Percentiles rank a stretch among this genome's conserved stretches.
phyloP scores from a whole-genome alignment of 2,329 filamentous ascomycete species.

The Colletotrichum simmondsii region DNA sequence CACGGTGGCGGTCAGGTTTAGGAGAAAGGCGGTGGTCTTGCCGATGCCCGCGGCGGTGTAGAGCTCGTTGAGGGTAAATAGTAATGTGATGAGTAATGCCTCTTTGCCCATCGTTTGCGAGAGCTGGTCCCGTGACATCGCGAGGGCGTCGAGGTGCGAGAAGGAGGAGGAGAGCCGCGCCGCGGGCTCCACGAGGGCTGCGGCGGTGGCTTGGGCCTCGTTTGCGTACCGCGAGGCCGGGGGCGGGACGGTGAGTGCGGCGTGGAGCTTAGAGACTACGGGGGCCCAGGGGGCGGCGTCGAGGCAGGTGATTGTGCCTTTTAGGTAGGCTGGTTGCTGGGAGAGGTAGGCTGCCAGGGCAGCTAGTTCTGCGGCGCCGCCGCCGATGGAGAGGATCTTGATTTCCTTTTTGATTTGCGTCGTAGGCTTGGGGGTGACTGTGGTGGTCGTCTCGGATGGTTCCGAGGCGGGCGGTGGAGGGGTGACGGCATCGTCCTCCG shows the following conservation, averaged over 20 bases:
- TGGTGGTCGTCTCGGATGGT: neutral
- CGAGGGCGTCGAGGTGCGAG: constrained; percentile 60
- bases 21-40: constrained; percentile 81
- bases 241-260: constrained; percentile 63
- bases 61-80: constrained; percentile 97
- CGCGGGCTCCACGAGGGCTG: constrained; percentile 51
- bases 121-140: constrained; percentile 49
- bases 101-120: constrained; percentile 41
- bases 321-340: constrained; percentile 33
- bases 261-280: constrained; percentile 69
- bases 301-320: constrained; percentile 69
- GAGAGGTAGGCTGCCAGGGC: constrained; percentile 59
- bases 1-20: constrained; percentile 71
- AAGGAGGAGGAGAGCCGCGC: constrained; percentile 54
- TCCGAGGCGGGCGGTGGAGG: neutral
- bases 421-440: neutral
- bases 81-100: constrained; percentile 76
- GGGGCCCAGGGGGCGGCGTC: constrained; percentile 84
- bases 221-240: constrained; percentile 64
- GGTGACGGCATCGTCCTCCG: neutral
- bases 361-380: constrained; percentile 71
- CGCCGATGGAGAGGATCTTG: constrained; percentile 61
- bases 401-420: constrained; percentile 38
- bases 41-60: constrained; percentile 80
- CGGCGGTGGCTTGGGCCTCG: constrained; percentile 54